phyloP scores from a whole-genome alignment of 2,329 filamentous ascomycete genomes.

The Xylariaceae sp. region DNA sequence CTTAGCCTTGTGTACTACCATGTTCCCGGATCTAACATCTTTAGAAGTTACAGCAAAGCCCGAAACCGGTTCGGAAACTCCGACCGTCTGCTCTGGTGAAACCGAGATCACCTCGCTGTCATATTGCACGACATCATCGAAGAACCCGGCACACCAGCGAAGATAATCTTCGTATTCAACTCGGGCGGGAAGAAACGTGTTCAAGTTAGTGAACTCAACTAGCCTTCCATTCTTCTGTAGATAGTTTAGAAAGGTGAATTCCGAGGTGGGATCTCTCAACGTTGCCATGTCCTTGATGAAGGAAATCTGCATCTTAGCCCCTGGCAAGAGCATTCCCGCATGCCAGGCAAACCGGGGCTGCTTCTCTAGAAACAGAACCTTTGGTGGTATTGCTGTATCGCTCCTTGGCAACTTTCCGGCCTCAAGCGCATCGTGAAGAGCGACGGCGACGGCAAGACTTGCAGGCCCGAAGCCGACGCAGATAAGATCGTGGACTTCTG shows the following conservation, averaged over 20 bases:
- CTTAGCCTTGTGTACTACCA: conserved; percentile 60
- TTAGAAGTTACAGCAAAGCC: conserved; percentile 72
- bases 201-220: conserved; percentile 87
- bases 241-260: conserved; percentile 97
- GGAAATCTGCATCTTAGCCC: conserved; percentile 96
- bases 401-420: conserved; percentile 50
- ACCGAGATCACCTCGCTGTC: conserved; percentile 78
- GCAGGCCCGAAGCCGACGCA: conserved; percentile 94
- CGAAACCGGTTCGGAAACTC: conserved; percentile 58
- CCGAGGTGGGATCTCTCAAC: conserved; percentile 81
- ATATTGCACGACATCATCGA: conserved; percentile 76
- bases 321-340: conserved; percentile 90
- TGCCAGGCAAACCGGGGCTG: conserved; percentile 89
- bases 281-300: conserved; percentile 97
- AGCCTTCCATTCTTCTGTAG: conserved; percentile 81
- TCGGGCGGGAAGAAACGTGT: conserved; percentile 84
- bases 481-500: conserved; percentile 80
- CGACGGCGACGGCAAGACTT: conserved; percentile 86
- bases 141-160: conserved; percentile 85
- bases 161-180: conserved; percentile 96
- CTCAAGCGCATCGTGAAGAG: conserved; percentile 80
- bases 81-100: conserved; percentile 59
- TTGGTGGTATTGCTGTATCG: conserved; percentile 57
- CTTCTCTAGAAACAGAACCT: conserved; percentile 86
- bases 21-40: conserved; percentile 62